These are phyloP conservation scores for Aciculoconidium aculeatum DNA, from an alignment of 805 yeast species.

Conservation along the genomic window DNA sequence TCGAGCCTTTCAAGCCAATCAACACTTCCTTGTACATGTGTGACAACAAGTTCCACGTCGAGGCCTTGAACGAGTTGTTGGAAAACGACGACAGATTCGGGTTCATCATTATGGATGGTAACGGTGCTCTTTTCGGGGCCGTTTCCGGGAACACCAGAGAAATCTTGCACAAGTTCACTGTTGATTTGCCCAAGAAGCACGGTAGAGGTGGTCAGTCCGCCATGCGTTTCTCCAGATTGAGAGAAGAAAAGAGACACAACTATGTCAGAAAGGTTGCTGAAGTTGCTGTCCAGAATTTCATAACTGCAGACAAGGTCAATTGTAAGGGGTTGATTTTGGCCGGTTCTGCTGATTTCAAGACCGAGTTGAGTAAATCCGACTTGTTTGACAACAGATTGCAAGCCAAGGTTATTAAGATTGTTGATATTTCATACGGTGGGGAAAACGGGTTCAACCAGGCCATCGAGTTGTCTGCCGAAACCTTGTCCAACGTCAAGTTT, in stretches of 20 bases:
- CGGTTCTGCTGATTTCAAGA: conserved; percentile 99
- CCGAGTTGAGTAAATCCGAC: conserved; percentile 87
- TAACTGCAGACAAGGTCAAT: conserved; percentile 89
- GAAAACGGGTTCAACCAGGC: conserved; percentile 99
- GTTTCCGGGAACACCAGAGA: conserved; percentile 96
- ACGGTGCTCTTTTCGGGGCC: conserved; percentile 93
- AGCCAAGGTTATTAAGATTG: conserved; percentile 83
- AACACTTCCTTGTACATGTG: conserved; percentile 92
- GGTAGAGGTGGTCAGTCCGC: conserved; percentile 99
- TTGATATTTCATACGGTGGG: conserved; percentile 98
- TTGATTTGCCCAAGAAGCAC: conserved; percentile 98
- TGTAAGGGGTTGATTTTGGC: conserved; percentile 94
- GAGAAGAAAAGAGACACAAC: conserved; percentile 99
- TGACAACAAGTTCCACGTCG: conserved; percentile 98
- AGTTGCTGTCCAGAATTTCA: conserved; percentile 95
- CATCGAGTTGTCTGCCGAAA: conserved; percentile 94
- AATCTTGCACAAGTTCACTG: conserved; percentile 88
- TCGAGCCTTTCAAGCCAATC: conserved; percentile 98
- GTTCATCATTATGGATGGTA: conserved; percentile 99
- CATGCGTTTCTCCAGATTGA: conserved; percentile 94
- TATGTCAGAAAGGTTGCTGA: conserved; percentile 98
- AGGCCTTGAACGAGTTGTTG: conserved; percentile 86
- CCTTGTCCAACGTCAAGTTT: conserved; percentile 93
- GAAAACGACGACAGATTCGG: conserved; percentile 97
- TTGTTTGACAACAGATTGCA: conserved; percentile 86